phyloP scores from a whole-genome alignment of 306 rosid species.

The Rubus parviflorus region DNA sequence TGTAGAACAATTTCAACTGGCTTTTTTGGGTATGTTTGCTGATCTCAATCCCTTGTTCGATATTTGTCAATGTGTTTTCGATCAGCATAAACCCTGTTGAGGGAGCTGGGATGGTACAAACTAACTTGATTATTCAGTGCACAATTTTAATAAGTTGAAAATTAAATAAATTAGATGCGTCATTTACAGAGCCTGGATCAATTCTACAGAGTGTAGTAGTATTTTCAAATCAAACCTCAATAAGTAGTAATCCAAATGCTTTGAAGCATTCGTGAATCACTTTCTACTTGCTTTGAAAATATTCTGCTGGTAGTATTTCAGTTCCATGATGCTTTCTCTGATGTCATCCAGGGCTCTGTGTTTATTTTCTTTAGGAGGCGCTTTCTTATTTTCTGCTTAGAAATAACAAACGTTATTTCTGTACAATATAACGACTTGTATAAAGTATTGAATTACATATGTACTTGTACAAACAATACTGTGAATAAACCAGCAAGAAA shows the following conservation, averaged over 20 bases:
- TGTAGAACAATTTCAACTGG: no score
- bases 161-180: neutral
- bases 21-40: no score
- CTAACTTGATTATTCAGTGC: neutral
- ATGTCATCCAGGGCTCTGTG: conserved; percentile 98
- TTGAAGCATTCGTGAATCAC: conserved; percentile 28
- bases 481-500: neutral
- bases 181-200: neutral
- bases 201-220: neutral
- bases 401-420: neutral
- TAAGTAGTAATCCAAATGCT: neutral
- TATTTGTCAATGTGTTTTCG: no score
- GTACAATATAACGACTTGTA: neutral
- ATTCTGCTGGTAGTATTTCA: conserved; percentile 66
- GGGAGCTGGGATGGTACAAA: neutral
- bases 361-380: conserved; percentile 62
- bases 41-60: no score
- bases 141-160: neutral
- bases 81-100: no score
- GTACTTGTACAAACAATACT: neutral
- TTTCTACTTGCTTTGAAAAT: conserved; percentile 69
- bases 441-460: neutral
- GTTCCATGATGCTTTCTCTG: conserved; percentile 85
- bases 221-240: neutral
- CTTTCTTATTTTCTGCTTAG: conserved; percentile 63